phyloP scores from a whole-genome alignment of 2,329 filamentous ascomycete genomes.

The Neopestalotiopsis clavispora region DNA sequence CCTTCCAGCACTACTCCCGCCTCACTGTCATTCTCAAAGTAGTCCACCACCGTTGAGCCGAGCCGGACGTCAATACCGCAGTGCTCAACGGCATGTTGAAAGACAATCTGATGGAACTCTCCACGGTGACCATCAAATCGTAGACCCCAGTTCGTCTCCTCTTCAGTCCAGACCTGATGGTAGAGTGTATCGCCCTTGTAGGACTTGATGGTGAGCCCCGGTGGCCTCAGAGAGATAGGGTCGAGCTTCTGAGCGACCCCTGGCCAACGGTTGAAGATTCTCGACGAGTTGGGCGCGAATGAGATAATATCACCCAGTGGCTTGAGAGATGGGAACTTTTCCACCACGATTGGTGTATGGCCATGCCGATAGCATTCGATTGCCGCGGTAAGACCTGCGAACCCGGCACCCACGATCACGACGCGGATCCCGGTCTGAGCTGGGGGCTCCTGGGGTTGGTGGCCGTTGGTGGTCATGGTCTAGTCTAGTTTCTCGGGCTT shows the following conservation, averaged over 20 bases:
- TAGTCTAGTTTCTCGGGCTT: neutral
- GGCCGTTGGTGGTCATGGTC: conserved; percentile 2
- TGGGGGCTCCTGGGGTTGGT: conserved; percentile 27
- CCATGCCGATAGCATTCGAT: conserved; percentile 64
- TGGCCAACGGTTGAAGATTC: conserved; percentile 62
- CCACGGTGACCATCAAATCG: conserved; percentile 59
- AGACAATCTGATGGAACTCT: conserved; percentile 57
- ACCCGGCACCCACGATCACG: conserved; percentile 57
- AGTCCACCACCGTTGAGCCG: conserved; percentile 48
- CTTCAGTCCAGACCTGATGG: conserved; percentile 47
- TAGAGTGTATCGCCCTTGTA: conserved; percentile 56
- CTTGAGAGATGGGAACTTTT: conserved; percentile 50
- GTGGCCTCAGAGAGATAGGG: conserved; percentile 47
- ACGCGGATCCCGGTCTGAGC: conserved; percentile 48
- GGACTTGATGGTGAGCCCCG: conserved; percentile 55
- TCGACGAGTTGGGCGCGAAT: conserved; percentile 61
- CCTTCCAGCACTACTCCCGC: conserved; percentile 45
- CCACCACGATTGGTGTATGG: conserved; percentile 50
- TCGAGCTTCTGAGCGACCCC: conserved; percentile 53
- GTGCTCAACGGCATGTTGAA: conserved; percentile 51
- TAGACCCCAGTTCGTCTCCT: conserved; percentile 46
- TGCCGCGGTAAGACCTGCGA: conserved; percentile 62
- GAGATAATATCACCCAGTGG: conserved; percentile 55
- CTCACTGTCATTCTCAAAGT: conserved; percentile 47
- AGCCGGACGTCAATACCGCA: conserved; percentile 54